Evolutionary conservation across 345 rosid genomes (phyloP).

Genomic region (Pistacia integerrima): DNA sequence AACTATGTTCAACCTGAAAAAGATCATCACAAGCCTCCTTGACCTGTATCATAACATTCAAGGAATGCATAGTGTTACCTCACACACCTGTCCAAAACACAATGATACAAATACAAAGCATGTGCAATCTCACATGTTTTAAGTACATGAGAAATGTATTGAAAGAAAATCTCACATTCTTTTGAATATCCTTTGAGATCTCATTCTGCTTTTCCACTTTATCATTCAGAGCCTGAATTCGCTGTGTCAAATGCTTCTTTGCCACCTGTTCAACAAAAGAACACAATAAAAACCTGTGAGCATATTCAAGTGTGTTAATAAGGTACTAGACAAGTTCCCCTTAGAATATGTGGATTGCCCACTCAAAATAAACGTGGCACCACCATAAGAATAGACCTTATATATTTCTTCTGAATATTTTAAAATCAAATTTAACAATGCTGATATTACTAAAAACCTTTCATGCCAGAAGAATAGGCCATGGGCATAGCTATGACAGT

Average conservation of each 20-base stretch:
- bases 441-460: neutral
- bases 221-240: constrained; percentile 72
- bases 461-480: neutral
- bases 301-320: neutral
- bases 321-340: neutral
- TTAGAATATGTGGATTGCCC: neutral
- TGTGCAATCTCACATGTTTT: neutral
- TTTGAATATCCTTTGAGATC: constrained; percentile 66
- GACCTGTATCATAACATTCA: constrained; percentile 51
- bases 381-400: neutral
- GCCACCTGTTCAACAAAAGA: constrained; percentile 60
- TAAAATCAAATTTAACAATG: too few species aligned
- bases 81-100: neutral
- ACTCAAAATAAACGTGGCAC: neutral
- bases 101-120: neutral
- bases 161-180: constrained; percentile 40
- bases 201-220: constrained; percentile 81
- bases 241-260: constrained; percentile 78
- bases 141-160: neutral
- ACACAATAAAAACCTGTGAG: neutral
- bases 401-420: neutral
- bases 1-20: constrained; percentile 55
- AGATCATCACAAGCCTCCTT: constrained; percentile 60
- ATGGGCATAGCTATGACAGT: neutral
- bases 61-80: neutral